Base-by-base conservation (phyloP, 2,329 filamentous ascomycete species). In the Colletotrichum sp. region DNA sequence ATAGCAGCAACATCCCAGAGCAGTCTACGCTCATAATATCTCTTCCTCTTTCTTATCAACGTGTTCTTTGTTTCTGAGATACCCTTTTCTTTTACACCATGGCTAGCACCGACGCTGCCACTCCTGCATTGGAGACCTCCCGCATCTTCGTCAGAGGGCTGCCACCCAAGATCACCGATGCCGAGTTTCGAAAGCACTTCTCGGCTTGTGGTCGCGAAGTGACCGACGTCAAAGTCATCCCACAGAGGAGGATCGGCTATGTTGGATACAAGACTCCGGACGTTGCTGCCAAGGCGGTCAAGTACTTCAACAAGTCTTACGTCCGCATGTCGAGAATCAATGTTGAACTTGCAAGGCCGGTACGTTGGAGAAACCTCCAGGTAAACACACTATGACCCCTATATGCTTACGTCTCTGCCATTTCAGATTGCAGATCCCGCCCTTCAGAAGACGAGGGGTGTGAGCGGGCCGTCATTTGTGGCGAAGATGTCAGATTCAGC, bases 221-320 rank as follows among this genome's bases (percentile, higher is more conserved):
- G 82, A 99, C 96, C 69, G 97, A 99, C 87, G 92, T 96, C 49
- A 98, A 98, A 90, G 91, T 98, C 83, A 95, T 99, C 82, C 92
- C 95, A 8, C 93, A 96, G 82, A 92, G 97, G 81, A 92, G 96
- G 80, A 98, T 99, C 85, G 97, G 96, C 80, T 99, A 98, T 89
- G 92, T 99, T 76, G 97, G 97, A 78, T 99, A 96, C 89, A 96
- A 95, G 86, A 95, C 92, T 68, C 88, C 94, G 16, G 92, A 96
- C 77, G 94, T 95, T 83, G 97, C 97, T 72, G 89, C 91, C 73
- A 92, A 93, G 82, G 96, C 97, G 60, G 94, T 98, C 83, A 96
- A 95, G 85, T 98, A 98, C 88, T 98, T 98, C 89, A 96, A 99
- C 89, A 95, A 92, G 84, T 94, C 96, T 78, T 99, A 96, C 86